Percentiles rank a stretch among this genome's conserved stretches.
These are phyloP conservation scores for Aspergillus ruber DNA, from an alignment of 2,329 filamentous ascomycete genomes.

Conservation along the genomic window DNA sequence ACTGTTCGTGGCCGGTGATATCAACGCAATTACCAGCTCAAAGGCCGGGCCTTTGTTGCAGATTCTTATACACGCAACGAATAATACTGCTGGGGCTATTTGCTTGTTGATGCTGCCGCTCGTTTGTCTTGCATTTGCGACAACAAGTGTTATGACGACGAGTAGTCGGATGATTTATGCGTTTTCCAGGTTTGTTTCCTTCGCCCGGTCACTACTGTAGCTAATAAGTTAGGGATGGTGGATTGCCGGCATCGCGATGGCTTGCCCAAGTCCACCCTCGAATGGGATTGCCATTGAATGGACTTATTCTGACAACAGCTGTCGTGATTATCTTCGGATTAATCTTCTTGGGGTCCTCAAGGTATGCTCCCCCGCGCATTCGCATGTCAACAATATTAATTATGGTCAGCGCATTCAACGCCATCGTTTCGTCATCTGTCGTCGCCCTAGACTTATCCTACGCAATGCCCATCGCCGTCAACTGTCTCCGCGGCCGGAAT, in stretches of 20 bases:
- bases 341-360: conserved; percentile 59
- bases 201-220: neutral
- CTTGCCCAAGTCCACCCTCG: conserved; percentile 56
- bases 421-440: conserved; percentile 63
- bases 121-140: neutral
- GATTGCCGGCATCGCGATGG: conserved; percentile 54
- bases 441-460: conserved; percentile 67
- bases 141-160: conserved; percentile 2
- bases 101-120: conserved; percentile 51
- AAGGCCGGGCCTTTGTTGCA: conserved; percentile 54
- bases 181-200: neutral
- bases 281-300: conserved; percentile 60
- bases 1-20: conserved; percentile 57
- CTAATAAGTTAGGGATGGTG: conserved; percentile 48
- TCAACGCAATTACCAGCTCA: conserved; percentile 50
- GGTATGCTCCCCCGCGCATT: conserved; percentile 15
- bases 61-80: conserved; percentile 58
- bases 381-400: fast-evolving
- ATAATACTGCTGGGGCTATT: conserved; percentile 54
- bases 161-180: conserved; percentile 2
- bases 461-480: conserved; percentile 64
- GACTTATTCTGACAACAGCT: conserved; percentile 53
- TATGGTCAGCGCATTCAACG: conserved; percentile 56
- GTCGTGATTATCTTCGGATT: conserved; percentile 62
- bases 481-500: conserved; percentile 58